These are phyloP conservation scores for Debaryomyces prosopidis DNA, from an alignment of 805 yeast species.

Conservation along the genomic window DNA sequence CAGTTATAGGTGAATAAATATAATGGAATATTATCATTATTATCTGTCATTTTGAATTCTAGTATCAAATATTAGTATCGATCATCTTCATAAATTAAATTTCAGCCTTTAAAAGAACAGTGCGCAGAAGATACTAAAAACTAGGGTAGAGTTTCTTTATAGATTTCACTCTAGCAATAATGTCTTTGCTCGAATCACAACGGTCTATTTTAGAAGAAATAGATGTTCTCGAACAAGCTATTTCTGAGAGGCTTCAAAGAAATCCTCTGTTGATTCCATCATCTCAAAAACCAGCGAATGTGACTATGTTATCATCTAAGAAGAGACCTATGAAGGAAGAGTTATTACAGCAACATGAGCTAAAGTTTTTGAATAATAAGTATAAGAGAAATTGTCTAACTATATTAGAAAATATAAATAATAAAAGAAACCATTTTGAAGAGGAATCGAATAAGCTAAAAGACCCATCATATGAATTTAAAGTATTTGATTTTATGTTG, in stretches of 20 bases:
- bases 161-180: neutral
- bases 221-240: conserved; percentile 69
- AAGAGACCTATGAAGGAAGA: conserved; percentile 52
- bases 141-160: too few relatives aligned
- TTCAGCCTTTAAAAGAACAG: neutral
- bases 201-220: conserved; percentile 55
- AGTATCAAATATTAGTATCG: neutral
- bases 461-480: conserved; percentile 15
- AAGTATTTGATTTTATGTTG: conserved; percentile 13
- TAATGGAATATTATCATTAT: conserved; percentile 13
- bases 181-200: conserved; percentile 31
- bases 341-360: conserved; percentile 67
- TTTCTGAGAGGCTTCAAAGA: conserved; percentile 58
- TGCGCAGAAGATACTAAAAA: too few relatives aligned
- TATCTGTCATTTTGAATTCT: neutral
- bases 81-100: neutral
- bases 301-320: conserved; percentile 14
- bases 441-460: conserved; percentile 10
- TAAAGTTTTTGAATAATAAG: conserved; percentile 49
- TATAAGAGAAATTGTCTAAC: conserved; percentile 28
- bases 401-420: conserved; percentile 7
- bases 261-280: conserved; percentile 56
- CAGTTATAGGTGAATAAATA: conserved; percentile 56
- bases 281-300: conserved; percentile 12
- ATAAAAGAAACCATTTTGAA: conserved; percentile 6